phyloP scores from a whole-genome alignment of 495 filamentous ascomycete genomes.

The Penicillium odoratum region DNA sequence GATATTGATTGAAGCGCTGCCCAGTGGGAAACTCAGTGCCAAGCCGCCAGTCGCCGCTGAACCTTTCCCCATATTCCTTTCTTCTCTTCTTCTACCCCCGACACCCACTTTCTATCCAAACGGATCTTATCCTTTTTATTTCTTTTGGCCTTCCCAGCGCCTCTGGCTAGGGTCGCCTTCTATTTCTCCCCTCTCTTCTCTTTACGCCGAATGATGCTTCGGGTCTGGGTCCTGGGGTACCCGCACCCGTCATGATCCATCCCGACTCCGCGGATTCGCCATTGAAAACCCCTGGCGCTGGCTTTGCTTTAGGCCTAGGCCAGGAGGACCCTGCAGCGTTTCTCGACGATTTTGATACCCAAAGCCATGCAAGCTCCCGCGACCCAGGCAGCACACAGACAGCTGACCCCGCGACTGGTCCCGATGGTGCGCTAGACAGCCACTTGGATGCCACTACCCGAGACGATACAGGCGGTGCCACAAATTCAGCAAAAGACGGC shows the following conservation, averaged over 20 bases:
- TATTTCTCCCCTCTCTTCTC: conserved; percentile 10
- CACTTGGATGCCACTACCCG: conserved; percentile 26
- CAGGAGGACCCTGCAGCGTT: conserved; percentile 33
- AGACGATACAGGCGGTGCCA: conserved; percentile 20
- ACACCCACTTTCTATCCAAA: background rate
- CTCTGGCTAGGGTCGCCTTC: conserved; percentile 5
- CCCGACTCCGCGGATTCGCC: conserved; percentile 42
- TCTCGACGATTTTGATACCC: conserved; percentile 43
- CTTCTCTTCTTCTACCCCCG: conserved; percentile 18
- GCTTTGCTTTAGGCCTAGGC: conserved; percentile 18
- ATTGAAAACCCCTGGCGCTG: conserved; percentile 32
- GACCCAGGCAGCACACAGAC: conserved; percentile 36
- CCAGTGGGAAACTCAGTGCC: conserved; percentile 29
- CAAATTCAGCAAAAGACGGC: conserved; percentile 49
- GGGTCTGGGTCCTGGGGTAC: conserved; percentile 40
- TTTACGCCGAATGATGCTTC: conserved; percentile 41
- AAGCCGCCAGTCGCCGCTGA: conserved; percentile 36
- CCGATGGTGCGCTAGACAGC: conserved; percentile 22
- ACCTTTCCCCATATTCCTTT: conserved; percentile 41
- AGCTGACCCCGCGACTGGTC: conserved; percentile 24
- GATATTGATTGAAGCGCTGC: conserved; percentile 13
- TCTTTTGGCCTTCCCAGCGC: background rate
- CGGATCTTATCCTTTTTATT: conserved; percentile 1
- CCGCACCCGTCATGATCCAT: conserved; percentile 47
- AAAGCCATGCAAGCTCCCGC: conserved; percentile 48